Evolutionary conservation across 345 rosid species (phyloP), one percentile per base, ranked within the genome.

Genomic region (Gossypium anomalum): DNA sequence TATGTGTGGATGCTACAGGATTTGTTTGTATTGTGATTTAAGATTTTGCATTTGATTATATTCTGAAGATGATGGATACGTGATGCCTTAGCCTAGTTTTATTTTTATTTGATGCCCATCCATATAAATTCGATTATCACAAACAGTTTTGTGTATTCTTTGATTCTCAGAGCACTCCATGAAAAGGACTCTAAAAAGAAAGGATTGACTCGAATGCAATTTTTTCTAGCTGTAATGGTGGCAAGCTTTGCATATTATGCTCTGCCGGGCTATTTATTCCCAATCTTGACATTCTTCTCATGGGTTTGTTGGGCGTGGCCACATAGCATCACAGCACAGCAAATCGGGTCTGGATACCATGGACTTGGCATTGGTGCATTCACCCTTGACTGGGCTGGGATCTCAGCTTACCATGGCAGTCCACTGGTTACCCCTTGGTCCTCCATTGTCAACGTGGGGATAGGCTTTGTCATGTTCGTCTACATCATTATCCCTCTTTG

Each of bases 381-480:
- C 77, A 91, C 97, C 48, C 86, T 96, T 29, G 99, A 96, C 58
- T 96, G 99, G 99, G 99, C 99, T 19, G 99, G 99, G n/a, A 96
- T 96, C 82, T 89, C 97, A 1, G 99, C 99, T 44, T 96, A 96
- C 68, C 99, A 96, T 57, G 99, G 99, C 43, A 93, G 97, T 77
- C 99, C 99, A 2, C 85, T 96, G 60, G 97, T 96, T 49, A 74
- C 99, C 2, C 99, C 99, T 0, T 96, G 94, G 93, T 71, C 89
- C 38, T 91, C 99, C 45, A 93, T 96, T 74, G 81, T 96, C 76
- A 96, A 93, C 60, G 92, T 93, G 22, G 99, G 92, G 57, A 77
- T 92, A 57, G 98, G 99, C 43, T 96, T 96, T 84, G 72, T 93
- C 81, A 89, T 96, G 95, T 96, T 96, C 55, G 85, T 96, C 38